Conservation (phyloP, 768 basidiomycete genomes). For the Agaricus blazei region DNA sequence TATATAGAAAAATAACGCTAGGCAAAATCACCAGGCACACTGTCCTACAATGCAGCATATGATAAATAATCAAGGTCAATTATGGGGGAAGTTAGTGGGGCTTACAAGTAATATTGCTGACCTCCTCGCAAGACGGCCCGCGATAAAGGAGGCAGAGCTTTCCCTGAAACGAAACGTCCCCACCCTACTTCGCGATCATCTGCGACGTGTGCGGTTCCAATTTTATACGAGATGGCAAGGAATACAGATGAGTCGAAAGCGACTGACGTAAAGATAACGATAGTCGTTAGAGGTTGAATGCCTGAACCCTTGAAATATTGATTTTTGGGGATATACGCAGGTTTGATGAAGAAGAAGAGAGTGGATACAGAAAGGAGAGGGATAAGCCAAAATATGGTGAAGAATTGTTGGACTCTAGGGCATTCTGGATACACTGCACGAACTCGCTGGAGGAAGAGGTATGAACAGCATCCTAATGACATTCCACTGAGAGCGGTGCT, state of each 20-base stretch:
- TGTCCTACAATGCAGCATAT: too few relatives aligned
- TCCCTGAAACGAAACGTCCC: too few relatives aligned
- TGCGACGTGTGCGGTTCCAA: slow-evolving; percentile 15
- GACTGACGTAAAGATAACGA: slow-evolving; percentile 14
- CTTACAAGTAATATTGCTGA: too few relatives aligned
- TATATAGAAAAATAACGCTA: too few relatives aligned
- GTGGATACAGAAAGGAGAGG: slow-evolving; percentile 15
- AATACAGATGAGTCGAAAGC: slow-evolving; percentile 28
- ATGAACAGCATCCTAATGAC: slow-evolving; percentile 11
- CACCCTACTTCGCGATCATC: slow-evolving; percentile 3
- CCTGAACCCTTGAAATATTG: too few relatives aligned
- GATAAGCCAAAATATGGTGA: slow-evolving; percentile 22
- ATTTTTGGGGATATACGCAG: slow-evolving; percentile 23
- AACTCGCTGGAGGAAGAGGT: slow-evolving; percentile 27
- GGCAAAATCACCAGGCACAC: too few relatives aligned
- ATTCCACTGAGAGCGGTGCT: not conserved
- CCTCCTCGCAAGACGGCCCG: too few relatives aligned
- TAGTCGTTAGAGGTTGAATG: too few relatives aligned
- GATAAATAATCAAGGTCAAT: too few relatives aligned
- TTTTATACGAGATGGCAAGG: slow-evolving; percentile 25
- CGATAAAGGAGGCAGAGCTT: too few relatives aligned
- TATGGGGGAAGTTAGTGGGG: too few relatives aligned
- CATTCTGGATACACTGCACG: slow-evolving; percentile 23
- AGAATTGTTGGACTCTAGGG: slow-evolving; percentile 16
- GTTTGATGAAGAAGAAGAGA: slow-evolving; percentile 18